Evolutionary conservation across 2,329 filamentous ascomycete species (phyloP).

Genomic region (Colletotrichum chlorophyti): DNA sequence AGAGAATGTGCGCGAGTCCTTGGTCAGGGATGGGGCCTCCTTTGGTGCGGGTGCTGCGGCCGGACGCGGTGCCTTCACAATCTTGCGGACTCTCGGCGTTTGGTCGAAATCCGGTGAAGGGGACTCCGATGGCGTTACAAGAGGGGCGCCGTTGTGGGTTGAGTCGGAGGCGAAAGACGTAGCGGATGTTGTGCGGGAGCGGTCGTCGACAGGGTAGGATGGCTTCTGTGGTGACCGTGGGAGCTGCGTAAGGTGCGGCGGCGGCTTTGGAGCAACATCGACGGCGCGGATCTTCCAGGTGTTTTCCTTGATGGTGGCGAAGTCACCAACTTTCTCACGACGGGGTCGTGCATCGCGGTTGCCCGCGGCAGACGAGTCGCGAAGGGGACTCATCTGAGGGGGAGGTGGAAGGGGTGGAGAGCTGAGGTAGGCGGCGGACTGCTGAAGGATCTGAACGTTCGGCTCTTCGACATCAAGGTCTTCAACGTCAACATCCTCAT

Average conservation of each 20-base stretch:
- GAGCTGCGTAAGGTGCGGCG: slow-evolving; percentile 40
- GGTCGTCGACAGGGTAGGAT: slow-evolving; percentile 24
- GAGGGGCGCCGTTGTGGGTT: slow-evolving; percentile 35
- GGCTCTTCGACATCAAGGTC: slow-evolving; percentile 49
- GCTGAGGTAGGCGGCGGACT: slow-evolving; percentile 49
- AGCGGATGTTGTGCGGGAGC: slow-evolving; percentile 19
- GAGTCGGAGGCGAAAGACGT: slow-evolving; percentile 32
- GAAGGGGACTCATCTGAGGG: slow-evolving; percentile 58
- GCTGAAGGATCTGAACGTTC: slow-evolving; percentile 52
- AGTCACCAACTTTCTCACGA: slow-evolving; percentile 46
- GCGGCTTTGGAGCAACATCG: slow-evolving; percentile 36
- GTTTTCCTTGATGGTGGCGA: slow-evolving; percentile 57
- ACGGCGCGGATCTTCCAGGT: slow-evolving; percentile 47
- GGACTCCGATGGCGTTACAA: slow-evolving; percentile 23
- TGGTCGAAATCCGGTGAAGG: slow-evolving; percentile 10
- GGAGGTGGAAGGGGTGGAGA: slow-evolving; percentile 55
- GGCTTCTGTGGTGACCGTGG: slow-evolving; percentile 40
- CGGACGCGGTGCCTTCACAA: slow-evolving; percentile 21
- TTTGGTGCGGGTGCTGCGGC: background rate
- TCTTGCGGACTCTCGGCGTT: slow-evolving; percentile 14
- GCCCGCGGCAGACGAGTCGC: slow-evolving; percentile 45
- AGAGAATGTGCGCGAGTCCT: slow-evolving; percentile 10
- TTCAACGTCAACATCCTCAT: slow-evolving; percentile 51
- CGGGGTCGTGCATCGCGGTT: slow-evolving; percentile 42
- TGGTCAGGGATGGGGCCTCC: background rate